Evolutionary conservation across 1,139 yeast species (phyloP).

Genomic region (Sugiyamaella neomexicana): DNA sequence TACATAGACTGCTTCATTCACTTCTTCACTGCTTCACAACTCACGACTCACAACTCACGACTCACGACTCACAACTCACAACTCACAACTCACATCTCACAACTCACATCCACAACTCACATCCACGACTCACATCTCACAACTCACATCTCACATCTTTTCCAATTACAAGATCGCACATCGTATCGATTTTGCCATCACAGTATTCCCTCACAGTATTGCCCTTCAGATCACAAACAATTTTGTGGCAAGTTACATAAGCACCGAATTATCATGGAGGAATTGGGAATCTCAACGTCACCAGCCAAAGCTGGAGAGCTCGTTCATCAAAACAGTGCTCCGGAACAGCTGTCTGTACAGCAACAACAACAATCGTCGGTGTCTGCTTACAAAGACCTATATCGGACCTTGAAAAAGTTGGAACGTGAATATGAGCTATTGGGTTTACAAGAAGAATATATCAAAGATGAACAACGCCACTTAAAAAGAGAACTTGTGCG

Average conservation of each 20-base stretch:
- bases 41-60: too few relatives aligned
- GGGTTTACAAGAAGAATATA: constrained; percentile 88
- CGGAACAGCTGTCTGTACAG: constrained; percentile 21
- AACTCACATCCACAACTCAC: too few relatives aligned
- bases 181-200: too few relatives aligned
- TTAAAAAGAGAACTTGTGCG: constrained; percentile 89
- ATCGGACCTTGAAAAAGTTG: constrained; percentile 77
- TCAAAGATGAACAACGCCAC: constrained; percentile 97
- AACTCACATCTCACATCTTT: too few relatives aligned
- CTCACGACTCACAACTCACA: too few relatives aligned
- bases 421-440: constrained; percentile 87
- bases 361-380: neutral
- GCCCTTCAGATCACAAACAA: too few relatives aligned
- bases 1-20: too few relatives aligned
- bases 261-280: constrained; percentile 59
- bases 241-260: too few relatives aligned
- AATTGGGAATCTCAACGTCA: constrained; percentile 52
- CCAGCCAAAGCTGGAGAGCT: constrained; percentile 28
- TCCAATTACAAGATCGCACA: too few relatives aligned
- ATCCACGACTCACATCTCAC: too few relatives aligned
- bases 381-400: constrained; percentile 54
- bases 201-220: too few relatives aligned
- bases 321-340: constrained; percentile 30
- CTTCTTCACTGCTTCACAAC: neutral
- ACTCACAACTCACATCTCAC: too few relatives aligned